Conservation (phyloP, 192 early-diverging fungal genomes). For the Linnemannia exigua region DNA sequence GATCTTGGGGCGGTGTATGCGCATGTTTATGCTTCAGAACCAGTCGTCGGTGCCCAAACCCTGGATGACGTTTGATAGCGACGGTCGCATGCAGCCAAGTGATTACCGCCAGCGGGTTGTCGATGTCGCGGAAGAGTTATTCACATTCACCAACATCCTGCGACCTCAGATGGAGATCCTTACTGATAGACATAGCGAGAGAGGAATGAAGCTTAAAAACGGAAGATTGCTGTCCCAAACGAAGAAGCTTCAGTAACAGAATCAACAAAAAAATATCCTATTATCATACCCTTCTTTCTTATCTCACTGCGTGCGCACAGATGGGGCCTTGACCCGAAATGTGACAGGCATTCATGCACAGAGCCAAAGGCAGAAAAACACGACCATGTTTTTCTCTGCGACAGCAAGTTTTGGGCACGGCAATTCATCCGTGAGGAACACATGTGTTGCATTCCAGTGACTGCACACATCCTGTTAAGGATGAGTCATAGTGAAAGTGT, state of each 20-base stretch:
- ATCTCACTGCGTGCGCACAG: no score
- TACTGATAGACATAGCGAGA: constrained; percentile 62
- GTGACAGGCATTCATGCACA: no score
- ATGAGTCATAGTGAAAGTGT: no score
- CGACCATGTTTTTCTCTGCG: no score
- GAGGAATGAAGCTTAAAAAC: constrained; percentile 59
- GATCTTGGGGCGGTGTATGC: constrained; percentile 68
- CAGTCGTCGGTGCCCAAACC: constrained; percentile 69
- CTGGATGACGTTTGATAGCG: constrained; percentile 65
- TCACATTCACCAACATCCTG: constrained; percentile 59
- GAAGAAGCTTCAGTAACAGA: constrained; percentile 50
- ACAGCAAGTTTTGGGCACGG: no score
- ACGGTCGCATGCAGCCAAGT: constrained; percentile 61
- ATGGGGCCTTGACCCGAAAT: no score
- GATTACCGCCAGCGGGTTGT: constrained; percentile 62
- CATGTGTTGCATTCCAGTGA: no score
- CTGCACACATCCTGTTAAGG: no score
- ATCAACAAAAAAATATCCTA: no score
- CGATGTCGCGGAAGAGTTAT: constrained; percentile 67
- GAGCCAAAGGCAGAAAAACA: no score
- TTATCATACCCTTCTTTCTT: no score
- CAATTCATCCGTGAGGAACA: no score
- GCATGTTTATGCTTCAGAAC: constrained; percentile 68
- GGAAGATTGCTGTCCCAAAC: constrained; percentile 60
- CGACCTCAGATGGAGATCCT: constrained; percentile 58